Base-by-base conservation (phyloP, 306 rosid genomes). In the Prunus kanzakura region DNA sequence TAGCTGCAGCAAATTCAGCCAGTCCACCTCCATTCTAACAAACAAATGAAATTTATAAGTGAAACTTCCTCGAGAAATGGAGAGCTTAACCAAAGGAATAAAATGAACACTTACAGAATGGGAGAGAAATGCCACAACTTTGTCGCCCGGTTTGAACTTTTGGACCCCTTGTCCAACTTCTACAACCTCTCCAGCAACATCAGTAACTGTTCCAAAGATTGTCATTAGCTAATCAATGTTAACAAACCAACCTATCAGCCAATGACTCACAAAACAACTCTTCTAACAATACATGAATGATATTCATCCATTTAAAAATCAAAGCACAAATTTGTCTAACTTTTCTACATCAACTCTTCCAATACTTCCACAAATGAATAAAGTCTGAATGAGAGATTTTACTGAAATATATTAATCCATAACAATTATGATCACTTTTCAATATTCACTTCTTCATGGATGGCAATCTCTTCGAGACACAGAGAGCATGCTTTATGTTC, bases 11-110 rank as follows among this genome's bases (percentile, higher is more conserved):
- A 80, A 72, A 91, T 78, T 89, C 92, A 7, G 93, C 92, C 13
- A 91, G 76, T 72, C 96, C 96, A 71, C 96, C 93, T 79, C 88
- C 96, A 54, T 69, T 54, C 96, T 90, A 66, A 64, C 23, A 12
- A 30, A 18, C 22, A 63, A 16, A 8, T 18, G 22, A 38, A 6
- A 38, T 38, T 38, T 38, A 38, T 38, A 6, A 38, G 43, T 38
- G 9, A 38, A 7, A 38, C 43, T 38, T 38, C 9, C 5, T 38
- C 9, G 2, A 38, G 43, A 38, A 38, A 55, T 25, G 22, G n/a
- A 55, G 13, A 2, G 6, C 22, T 30, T 16, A 30, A 7, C n/a
- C 11, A 61, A 76, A 55, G 79, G 22, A 51, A 43, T 50, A 69
- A 45, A 29, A 67, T 45, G 71, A 58, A 32, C 8, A 67, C 80